A percentile compares a stretch with the other conserved stretches of the same genome.
Evolutionary conservation across 805 yeast genomes (phyloP).

Genomic region (Schwanniomyces vanrijiae): DNA sequence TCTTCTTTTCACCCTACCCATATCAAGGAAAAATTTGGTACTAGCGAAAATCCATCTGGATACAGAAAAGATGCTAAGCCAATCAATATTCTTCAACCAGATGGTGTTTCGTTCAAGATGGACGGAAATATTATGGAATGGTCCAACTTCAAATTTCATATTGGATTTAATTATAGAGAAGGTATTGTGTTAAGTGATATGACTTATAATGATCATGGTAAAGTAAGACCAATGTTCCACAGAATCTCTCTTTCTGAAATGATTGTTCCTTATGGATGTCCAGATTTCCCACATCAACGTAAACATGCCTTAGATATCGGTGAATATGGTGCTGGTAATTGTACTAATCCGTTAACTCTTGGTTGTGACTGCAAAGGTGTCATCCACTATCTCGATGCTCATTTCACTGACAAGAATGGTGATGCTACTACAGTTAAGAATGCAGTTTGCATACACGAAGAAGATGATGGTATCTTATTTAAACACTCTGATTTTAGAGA

Average conservation of each 20-base stretch:
- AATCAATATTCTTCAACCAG: conserved; percentile 72
- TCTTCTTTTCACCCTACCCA: conserved; percentile 70
- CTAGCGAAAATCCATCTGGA: conserved; percentile 42
- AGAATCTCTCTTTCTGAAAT: conserved; percentile 76
- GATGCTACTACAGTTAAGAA: conserved; percentile 69
- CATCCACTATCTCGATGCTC: conserved; percentile 81
- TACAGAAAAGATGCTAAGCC: conserved; percentile 67
- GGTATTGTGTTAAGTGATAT: conserved; percentile 79
- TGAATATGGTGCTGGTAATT: conserved; percentile 85
- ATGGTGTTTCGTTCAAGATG: conserved; percentile 77
- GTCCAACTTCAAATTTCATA: conserved; percentile 76
- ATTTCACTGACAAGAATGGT: conserved; percentile 66
- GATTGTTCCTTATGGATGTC: conserved; percentile 84
- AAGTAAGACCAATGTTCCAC: conserved; percentile 72
- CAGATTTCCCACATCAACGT: conserved; percentile 79
- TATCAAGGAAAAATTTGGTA: conserved; percentile 58
- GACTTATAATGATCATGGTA: conserved; percentile 73
- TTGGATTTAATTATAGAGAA: conserved; percentile 85
- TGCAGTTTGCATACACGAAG: conserved; percentile 84
- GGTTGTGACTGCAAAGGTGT: conserved; percentile 89
- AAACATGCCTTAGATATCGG: conserved; percentile 87
- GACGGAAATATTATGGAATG: conserved; percentile 68
- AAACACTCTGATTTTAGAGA: conserved; percentile 87
- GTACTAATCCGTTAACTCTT: conserved; percentile 74
- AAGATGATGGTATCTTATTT: conserved; percentile 76